These are phyloP conservation scores for Marasmius oreades DNA, from an alignment of 1,284 basidiomycete genomes.

Conservation along the genomic window DNA sequence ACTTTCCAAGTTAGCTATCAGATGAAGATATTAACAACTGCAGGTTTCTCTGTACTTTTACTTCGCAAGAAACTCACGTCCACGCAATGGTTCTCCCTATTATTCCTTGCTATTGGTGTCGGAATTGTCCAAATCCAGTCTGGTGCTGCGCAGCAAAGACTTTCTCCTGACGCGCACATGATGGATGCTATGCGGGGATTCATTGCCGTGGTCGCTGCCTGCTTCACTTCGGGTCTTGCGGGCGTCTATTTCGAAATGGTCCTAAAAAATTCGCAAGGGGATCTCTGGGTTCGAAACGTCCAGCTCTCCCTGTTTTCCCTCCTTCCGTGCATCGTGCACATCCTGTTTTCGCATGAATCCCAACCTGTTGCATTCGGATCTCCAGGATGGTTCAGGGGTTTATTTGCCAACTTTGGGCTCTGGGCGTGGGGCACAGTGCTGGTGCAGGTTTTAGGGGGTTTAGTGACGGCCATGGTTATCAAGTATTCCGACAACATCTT, in stretches of 20 bases:
- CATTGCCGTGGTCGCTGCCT: constrained; percentile 84
- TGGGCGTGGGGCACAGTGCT: constrained; percentile 92
- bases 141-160: constrained; percentile 31
- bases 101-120: constrained; percentile 87
- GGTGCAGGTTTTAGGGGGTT: constrained; percentile 87
- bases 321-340: constrained; percentile 83
- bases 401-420: constrained; percentile 78
- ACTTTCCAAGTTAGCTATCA: constrained; percentile 96
- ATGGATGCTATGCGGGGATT: constrained; percentile 89
- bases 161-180: constrained; percentile 33
- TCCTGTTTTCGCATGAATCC: constrained; percentile 57
- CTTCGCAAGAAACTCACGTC: constrained; percentile 77
- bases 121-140: constrained; percentile 91
- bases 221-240: constrained; percentile 95
- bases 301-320: constrained; percentile 95
- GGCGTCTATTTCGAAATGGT: constrained; percentile 99
- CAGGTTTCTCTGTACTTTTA: constrained; percentile 88
- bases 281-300: constrained; percentile 96
- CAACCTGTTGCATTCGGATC: constrained; percentile 23
- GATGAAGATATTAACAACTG: constrained; percentile 98
- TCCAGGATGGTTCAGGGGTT: constrained; percentile 32
- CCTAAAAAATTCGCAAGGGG: constrained; percentile 83
- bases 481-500: constrained; percentile 87
- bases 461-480: constrained; percentile 87
- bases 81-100: constrained; percentile 80